Base-by-base conservation (phyloP, 768 basidiomycete genomes). In the Suillus fuscotomentosus region DNA sequence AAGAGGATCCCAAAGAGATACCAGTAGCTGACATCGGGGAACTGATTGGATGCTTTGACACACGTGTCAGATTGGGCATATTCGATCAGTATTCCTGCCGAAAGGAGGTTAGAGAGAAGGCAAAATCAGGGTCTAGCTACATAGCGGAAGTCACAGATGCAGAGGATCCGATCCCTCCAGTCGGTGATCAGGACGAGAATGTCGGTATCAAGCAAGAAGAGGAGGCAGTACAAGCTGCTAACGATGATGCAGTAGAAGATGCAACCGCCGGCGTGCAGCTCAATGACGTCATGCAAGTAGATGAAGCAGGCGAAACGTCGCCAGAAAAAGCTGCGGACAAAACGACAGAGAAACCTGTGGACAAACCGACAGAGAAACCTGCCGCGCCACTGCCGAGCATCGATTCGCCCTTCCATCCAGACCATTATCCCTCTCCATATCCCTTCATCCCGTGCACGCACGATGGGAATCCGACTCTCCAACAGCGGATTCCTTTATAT, bases 401-500 rank as follows among this genome's bases (percentile, higher is more conserved):
- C 2, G 68, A 61, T n/a, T 70, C 66, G 10, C 65, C 70, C 3
- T 82, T 81, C 64, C 67, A 77, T 62, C 68, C 70, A 0, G 68
- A 69, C 9, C 72, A 76, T 47, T 82, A 83, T 60, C 79, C 81
- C 8, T 62, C 70, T 17, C 78, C 77, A 20, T 81, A 81, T 80
- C 80, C 82, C 4, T 61, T 78, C 5, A 68, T 71, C 1, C 83
- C 83, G 0, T 83, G 82, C 34, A 42, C 60, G 20, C 39, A 57
- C 3, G 66, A 66, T 3, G 67, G 66, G 31, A 38, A 64, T 8
- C 69, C 76, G 13, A 43, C 43, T 5, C 76, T 82, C 31, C 75
- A 79, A 63, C 70, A 78, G 4, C 72, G 72, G 5, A 68, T 82
- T 39, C 75, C 79, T 0, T 62, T 73, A 5, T 63, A 77, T 43